Evolutionary conservation across 371 early-diverging fungal species (phyloP).

Genomic region (Mortierella sp.): DNA sequence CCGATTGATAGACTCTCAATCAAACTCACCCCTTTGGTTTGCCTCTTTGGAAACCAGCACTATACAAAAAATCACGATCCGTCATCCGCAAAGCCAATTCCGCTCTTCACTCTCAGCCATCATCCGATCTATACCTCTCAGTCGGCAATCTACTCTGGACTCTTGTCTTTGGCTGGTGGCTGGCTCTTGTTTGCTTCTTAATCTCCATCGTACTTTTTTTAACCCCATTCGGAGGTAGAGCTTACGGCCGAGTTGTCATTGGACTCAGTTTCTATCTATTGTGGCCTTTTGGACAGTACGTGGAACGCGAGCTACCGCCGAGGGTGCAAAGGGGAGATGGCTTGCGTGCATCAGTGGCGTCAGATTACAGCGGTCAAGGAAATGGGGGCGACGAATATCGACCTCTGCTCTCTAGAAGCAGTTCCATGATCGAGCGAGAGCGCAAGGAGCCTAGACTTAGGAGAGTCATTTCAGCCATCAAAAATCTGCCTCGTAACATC

Average conservation of each 20-base stretch:
- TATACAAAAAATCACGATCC: slow-evolving; percentile 94
- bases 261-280: slow-evolving; percentile 83
- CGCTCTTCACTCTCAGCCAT: slow-evolving; percentile 86
- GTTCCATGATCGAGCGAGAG: slow-evolving; percentile 41
- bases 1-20: slow-evolving; percentile 76
- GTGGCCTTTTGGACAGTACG: slow-evolving; percentile 96
- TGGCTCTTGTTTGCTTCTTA: slow-evolving; percentile 73
- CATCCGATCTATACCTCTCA: slow-evolving; percentile 74
- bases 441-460: slow-evolving; percentile 19
- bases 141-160: slow-evolving; percentile 92
- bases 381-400: slow-evolving; percentile 42
- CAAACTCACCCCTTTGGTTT: slow-evolving; percentile 93
- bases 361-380: neutral
- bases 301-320: slow-evolving; percentile 66
- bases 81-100: slow-evolving; percentile 84
- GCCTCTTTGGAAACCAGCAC: slow-evolving; percentile 96
- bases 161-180: slow-evolving; percentile 92
- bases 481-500: slow-evolving; percentile 28
- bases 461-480: slow-evolving; percentile 18
- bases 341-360: slow-evolving; percentile 2
- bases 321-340: slow-evolving; percentile 39
- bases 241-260: slow-evolving; percentile 70
- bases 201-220: slow-evolving; percentile 62
- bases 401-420: slow-evolving; percentile 46
- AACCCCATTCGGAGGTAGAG: slow-evolving; percentile 65